Conservation (phyloP, 208 protist species). For the Leishmania gerbilli region DNA sequence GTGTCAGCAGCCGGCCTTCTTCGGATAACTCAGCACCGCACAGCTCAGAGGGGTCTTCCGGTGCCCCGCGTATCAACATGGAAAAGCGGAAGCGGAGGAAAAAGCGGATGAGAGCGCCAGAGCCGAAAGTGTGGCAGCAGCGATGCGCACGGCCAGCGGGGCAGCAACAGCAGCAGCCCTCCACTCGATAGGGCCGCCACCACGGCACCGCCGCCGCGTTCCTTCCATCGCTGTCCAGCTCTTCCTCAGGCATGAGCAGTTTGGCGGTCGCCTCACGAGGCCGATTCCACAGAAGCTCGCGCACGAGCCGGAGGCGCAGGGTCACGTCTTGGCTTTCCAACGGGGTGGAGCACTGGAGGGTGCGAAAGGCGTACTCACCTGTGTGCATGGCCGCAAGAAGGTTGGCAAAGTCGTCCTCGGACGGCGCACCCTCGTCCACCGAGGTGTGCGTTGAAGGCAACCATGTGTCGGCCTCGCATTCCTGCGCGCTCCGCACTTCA, state of each 20-base stretch:
- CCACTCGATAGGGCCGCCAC: constrained; percentile 29
- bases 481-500: not conserved
- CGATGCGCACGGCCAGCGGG: constrained; percentile 22
- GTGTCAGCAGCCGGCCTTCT: constrained; percentile 25
- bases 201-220: constrained; percentile 7
- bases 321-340: constrained; percentile 16
- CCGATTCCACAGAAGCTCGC: constrained; percentile 79
- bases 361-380: constrained; percentile 30
- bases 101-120: constrained; percentile 49
- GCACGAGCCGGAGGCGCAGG: constrained; percentile 55
- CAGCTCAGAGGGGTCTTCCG: constrained; percentile 18
- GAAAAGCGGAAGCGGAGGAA: constrained; percentile 57
- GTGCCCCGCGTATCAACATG: constrained; percentile 51
- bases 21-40: constrained; percentile 22
- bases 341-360: constrained; percentile 8
- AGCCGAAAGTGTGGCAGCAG: constrained; percentile 57
- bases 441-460: not conserved
- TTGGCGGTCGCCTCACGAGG: constrained; percentile 14
- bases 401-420: constrained; percentile 9
- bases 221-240: not conserved
- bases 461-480: not conserved
- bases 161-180: constrained; percentile 50
- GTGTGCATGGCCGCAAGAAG: constrained; percentile 9
- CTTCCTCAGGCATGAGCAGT: not conserved
- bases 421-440: not conserved